Evolutionary conservation across 2,329 filamentous ascomycete species (phyloP).

Genomic region (Elsinoe ampelina): DNA sequence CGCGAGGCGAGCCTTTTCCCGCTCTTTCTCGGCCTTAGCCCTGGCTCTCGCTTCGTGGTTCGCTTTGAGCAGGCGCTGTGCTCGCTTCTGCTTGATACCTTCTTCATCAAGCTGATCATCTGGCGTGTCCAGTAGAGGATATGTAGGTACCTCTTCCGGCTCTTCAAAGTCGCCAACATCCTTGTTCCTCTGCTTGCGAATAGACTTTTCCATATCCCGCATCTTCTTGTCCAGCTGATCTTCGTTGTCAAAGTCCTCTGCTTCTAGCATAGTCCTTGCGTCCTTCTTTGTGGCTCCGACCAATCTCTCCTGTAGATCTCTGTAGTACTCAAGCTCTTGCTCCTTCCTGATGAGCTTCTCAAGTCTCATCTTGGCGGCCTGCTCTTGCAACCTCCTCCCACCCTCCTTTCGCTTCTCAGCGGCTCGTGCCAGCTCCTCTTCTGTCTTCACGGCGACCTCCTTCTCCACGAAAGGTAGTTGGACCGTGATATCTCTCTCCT

Average conservation of each 20-base stretch:
- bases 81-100: conserved; percentile 80
- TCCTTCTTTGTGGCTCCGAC: conserved; percentile 76
- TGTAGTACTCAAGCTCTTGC: conserved; percentile 89
- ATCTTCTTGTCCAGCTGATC: conserved; percentile 72
- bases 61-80: conserved; percentile 85
- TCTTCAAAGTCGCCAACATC: conserved; percentile 78
- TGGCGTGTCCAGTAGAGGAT: conserved; percentile 77
- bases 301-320: conserved; percentile 65
- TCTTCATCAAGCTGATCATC: conserved; percentile 93
- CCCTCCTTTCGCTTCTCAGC: conserved; percentile 94
- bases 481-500: conserved; percentile 78
- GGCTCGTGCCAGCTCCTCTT: conserved; percentile 82
- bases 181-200: conserved; percentile 84
- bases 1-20: conserved; percentile 72
- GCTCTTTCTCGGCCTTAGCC: conserved; percentile 94
- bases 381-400: conserved; percentile 81
- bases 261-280: conserved; percentile 71
- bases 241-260: conserved; percentile 88
- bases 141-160: conserved; percentile 68
- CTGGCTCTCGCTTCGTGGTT: conserved; percentile 86
- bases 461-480: conserved; percentile 94
- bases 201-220: conserved; percentile 80
- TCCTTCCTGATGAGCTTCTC: conserved; percentile 95
- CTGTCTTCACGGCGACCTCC: conserved; percentile 78
- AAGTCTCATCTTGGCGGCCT: conserved; percentile 92